Evolutionary conservation across 1,139 yeast species (phyloP).

Genomic region (Candida freyschussii): DNA sequence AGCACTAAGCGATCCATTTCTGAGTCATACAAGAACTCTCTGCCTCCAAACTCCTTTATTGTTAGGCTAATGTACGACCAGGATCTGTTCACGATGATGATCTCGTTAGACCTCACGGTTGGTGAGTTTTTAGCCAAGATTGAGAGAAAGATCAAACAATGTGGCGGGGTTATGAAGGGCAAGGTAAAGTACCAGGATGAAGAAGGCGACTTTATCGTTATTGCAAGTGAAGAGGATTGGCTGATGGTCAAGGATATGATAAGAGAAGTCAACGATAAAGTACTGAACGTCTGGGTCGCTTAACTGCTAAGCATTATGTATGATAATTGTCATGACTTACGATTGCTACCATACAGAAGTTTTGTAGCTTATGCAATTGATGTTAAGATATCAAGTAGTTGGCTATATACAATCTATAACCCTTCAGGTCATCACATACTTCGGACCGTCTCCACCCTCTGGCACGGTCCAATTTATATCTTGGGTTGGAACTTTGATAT

Average conservation of each 20-base stretch:
- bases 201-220: conserved; percentile 88
- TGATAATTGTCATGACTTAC: conserved; percentile 3
- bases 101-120: conserved; percentile 30
- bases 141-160: conserved; percentile 35
- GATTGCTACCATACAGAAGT: background rate
- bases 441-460: conserved; percentile 98
- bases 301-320: conserved; percentile 5
- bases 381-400: too few species aligned
- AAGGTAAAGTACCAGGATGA: conserved; percentile 85
- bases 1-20: conserved; percentile 32
- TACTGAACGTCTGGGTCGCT: conserved; percentile 34
- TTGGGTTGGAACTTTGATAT: conserved; percentile 91
- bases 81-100: conserved; percentile 35
- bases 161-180: conserved; percentile 35
- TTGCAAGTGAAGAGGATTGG: conserved; percentile 80
- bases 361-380: too few species aligned
- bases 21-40: conserved; percentile 33
- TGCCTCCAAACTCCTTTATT: conserved; percentile 33
- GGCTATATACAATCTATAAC: too few species aligned
- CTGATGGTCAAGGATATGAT: conserved; percentile 38
- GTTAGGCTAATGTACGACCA: conserved; percentile 34
- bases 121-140: conserved; percentile 30
- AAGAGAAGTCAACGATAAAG: conserved; percentile 33
- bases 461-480: conserved; percentile 95
- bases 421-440: conserved; percentile 47